phyloP scores from a whole-genome alignment of 2,329 filamentous ascomycete genomes.

The Penicillium sp. region DNA sequence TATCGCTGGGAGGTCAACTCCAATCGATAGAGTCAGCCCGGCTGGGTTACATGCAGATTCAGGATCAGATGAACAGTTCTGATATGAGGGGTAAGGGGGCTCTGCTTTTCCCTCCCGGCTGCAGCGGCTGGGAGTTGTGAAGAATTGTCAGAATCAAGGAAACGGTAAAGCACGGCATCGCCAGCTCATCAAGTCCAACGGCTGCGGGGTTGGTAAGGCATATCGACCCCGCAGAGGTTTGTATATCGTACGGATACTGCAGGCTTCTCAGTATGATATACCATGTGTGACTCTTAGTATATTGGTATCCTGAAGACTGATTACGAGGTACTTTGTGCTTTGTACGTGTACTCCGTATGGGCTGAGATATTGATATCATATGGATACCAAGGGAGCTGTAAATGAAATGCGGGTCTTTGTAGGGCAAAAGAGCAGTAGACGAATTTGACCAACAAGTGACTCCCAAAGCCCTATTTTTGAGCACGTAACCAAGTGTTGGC shows the following conservation, averaged over 20 bases:
- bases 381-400: neutral
- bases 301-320: neutral
- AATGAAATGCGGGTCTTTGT: neutral
- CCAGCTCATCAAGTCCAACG: conserved; percentile 22
- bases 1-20: neutral
- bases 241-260: conserved; percentile 3
- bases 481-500: conserved; percentile 6
- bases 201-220: conserved; percentile 13
- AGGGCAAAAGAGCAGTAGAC: neutral
- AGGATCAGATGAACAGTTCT: neutral
- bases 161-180: conserved; percentile 19
- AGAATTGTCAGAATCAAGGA: conserved; percentile 16
- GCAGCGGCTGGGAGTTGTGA: conserved; percentile 6
- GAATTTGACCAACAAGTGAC: neutral
- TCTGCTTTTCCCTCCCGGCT: conserved; percentile 7
- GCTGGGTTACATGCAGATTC: conserved; percentile 2
- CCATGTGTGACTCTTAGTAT: neutral
- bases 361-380: neutral
- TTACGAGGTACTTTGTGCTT: neutral
- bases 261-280: conserved; percentile 1
- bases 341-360: neutral
- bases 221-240: conserved; percentile 20
- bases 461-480: neutral
- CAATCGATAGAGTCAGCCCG: neutral
- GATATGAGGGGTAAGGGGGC: conserved; percentile 2